Evolutionary conservation across 2,329 filamentous ascomycete genomes (phyloP).

Genomic region (Phyllosticta paracitricarpa): DNA sequence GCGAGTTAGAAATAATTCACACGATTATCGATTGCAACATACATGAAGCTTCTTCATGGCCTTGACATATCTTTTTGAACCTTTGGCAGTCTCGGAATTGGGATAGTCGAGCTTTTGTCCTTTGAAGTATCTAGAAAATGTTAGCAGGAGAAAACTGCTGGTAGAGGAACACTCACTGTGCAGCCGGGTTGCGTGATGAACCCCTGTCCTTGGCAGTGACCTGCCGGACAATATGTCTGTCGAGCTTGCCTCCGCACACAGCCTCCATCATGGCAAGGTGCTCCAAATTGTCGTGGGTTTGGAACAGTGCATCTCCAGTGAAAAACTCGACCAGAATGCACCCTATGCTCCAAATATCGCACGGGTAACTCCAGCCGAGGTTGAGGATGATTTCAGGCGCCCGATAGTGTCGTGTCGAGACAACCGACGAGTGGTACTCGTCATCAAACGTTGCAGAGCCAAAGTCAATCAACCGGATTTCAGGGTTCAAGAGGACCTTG

Average conservation of each 20-base stretch:
- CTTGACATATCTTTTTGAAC: conserved; percentile 56
- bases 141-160: conserved; percentile 23
- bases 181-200: conserved; percentile 42
- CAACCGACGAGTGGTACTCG: conserved; percentile 58
- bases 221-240: conserved; percentile 44
- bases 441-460: conserved; percentile 59
- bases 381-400: conserved; percentile 60
- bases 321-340: conserved; percentile 61
- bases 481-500: conserved; percentile 53
- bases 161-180: conserved; percentile 38
- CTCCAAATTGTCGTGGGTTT: conserved; percentile 59
- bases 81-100: conserved; percentile 51
- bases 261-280: conserved; percentile 62
- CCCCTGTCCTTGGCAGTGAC: conserved; percentile 40
- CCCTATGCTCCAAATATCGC: conserved; percentile 61
- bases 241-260: conserved; percentile 47
- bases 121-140: conserved; percentile 42
- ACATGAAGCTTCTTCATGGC: conserved; percentile 56
- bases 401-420: conserved; percentile 56
- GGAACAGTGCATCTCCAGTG: conserved; percentile 58
- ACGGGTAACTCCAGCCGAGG: conserved; percentile 57
- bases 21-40: conserved; percentile 21
- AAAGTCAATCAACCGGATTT: conserved; percentile 59
- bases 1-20: conserved; percentile 13
- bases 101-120: conserved; percentile 52